Conservation (phyloP, 768 basidiomycete species). For the Fistulinella prunicolor region DNA sequence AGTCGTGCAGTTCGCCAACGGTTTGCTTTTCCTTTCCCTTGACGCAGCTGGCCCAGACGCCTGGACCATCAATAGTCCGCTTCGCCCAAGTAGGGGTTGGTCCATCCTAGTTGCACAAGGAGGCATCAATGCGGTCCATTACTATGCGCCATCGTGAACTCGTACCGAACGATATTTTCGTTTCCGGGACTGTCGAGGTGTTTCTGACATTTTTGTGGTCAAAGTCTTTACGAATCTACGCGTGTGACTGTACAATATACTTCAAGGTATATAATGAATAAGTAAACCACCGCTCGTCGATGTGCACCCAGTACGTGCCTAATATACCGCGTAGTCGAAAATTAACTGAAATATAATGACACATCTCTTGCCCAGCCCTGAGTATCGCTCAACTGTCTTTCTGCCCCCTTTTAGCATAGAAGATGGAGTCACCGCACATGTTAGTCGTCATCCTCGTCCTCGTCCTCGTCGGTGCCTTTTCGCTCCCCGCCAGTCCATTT, state of each 20-base stretch:
- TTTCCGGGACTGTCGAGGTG: conserved; percentile 31
- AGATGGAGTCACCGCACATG: neutral
- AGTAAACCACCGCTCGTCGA: conserved; percentile 1
- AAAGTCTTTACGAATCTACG: too few species aligned
- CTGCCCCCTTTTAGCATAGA: neutral
- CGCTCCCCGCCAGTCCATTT: conserved; percentile 78
- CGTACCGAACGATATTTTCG: conserved; percentile 54
- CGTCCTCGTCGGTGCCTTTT: conserved; percentile 45
- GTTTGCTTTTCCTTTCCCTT: conserved; percentile 82
- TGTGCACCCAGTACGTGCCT: neutral
- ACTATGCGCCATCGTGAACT: neutral
- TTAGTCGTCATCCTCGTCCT: conserved; percentile 47
- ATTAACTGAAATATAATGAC: conserved; percentile 32
- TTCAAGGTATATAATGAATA: conserved; percentile 18
- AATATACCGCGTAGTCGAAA: conserved; percentile 9
- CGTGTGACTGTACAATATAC: too few species aligned
- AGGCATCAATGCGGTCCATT: conserved; percentile 1
- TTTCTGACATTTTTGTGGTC: conserved; percentile 20
- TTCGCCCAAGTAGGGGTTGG: conserved; percentile 60
- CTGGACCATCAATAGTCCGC: conserved; percentile 70
- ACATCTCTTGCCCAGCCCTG: neutral
- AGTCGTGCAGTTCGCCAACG: conserved; percentile 70
- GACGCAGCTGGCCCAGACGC: conserved; percentile 83
- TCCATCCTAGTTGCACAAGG: conserved; percentile 48
- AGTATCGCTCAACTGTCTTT: neutral